These are phyloP conservation scores for Cyclotella atomus DNA, from an alignment of 108 stramenopile species.

Conservation along the genomic window DNA sequence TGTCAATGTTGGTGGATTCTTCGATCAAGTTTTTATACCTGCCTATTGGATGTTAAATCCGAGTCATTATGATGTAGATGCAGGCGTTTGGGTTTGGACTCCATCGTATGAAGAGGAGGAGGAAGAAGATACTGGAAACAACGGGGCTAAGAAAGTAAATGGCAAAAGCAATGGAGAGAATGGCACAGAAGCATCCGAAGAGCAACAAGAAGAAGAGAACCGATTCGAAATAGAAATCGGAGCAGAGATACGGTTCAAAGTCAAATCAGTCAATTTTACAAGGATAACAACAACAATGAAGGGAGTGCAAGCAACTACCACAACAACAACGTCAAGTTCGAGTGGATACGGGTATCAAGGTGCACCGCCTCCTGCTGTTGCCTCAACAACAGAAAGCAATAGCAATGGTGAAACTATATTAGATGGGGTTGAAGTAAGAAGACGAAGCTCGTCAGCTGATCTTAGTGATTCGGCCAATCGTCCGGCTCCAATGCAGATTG, in stretches of 20 bases:
- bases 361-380: neutral
- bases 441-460: constrained; percentile 79
- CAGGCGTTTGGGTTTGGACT: constrained; percentile 81
- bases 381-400: constrained; percentile 40
- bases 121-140: constrained; percentile 49
- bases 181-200: constrained; percentile 20
- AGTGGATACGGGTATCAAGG: neutral
- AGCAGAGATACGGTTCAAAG: constrained; percentile 85
- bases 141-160: constrained; percentile 39
- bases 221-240: constrained; percentile 87
- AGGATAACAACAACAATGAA: constrained; percentile 86
- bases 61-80: constrained; percentile 59
- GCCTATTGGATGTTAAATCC: constrained; percentile 88
- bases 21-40: constrained; percentile 87
- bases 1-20: constrained; percentile 83
- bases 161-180: constrained; percentile 8
- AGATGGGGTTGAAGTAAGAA: constrained; percentile 56
- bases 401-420: constrained; percentile 3
- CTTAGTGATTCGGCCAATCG: constrained; percentile 56
- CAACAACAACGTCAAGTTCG: constrained; percentile 50
- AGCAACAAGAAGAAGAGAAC: constrained; percentile 36
- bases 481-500: constrained; percentile 82
- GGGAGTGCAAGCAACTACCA: constrained; percentile 79
- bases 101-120: constrained; percentile 63
- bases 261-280: constrained; percentile 87